Percentiles rank a stretch among this genome's conserved stretches.
These are phyloP conservation scores for Aspergillus ochraceoroseus DNA, from an alignment of 2,329 filamentous ascomycete genomes.

Conservation along the genomic window DNA sequence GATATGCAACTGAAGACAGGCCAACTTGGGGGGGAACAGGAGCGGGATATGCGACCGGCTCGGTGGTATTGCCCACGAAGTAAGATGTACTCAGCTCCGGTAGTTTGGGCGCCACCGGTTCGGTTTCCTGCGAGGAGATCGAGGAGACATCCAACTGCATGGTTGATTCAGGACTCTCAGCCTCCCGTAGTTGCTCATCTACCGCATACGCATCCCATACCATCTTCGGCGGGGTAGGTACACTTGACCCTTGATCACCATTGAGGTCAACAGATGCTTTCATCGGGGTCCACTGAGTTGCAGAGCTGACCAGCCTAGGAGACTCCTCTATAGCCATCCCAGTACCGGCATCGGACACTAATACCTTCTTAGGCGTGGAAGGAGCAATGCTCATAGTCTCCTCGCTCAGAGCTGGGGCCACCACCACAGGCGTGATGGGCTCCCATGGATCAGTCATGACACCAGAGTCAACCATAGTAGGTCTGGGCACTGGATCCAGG, in stretches of 20 bases:
- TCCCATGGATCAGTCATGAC: slow-evolving; percentile 60
- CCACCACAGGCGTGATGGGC: slow-evolving; percentile 28
- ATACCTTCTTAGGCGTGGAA: slow-evolving; percentile 20
- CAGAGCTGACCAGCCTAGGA: slow-evolving; percentile 35
- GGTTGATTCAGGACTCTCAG: slow-evolving; percentile 17
- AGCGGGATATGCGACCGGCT: slow-evolving; percentile 24
- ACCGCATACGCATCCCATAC: slow-evolving; percentile 35
- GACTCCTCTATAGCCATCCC: slow-evolving; percentile 18
- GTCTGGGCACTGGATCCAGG: slow-evolving; percentile 22
- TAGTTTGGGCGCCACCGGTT: slow-evolving; percentile 41
- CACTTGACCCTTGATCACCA: slow-evolving; percentile 29
- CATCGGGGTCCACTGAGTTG: slow-evolving; percentile 43
- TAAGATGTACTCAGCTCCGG: slow-evolving; percentile 36
- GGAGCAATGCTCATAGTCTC: slow-evolving; percentile 20
- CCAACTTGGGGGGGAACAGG: slow-evolving; percentile 22
- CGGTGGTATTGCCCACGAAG: slow-evolving; percentile 28
- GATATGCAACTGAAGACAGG: slow-evolving; percentile 35
- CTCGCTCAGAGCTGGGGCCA: slow-evolving; percentile 23
- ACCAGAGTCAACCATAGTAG: slow-evolving; percentile 55
- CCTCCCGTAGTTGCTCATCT: slow-evolving; percentile 16
- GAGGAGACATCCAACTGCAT: slow-evolving; percentile 31
- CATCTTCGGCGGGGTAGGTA: slow-evolving; percentile 41
- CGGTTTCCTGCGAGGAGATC: slow-evolving; percentile 34
- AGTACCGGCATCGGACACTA: slow-evolving; percentile 19
- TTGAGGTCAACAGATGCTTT: slow-evolving; percentile 22